A percentile compares a stretch with the other conserved stretches of the same genome.
Evolutionary conservation across 495 filamentous ascomycete species (phyloP).

Genomic region (Emericellopsis terricola): DNA sequence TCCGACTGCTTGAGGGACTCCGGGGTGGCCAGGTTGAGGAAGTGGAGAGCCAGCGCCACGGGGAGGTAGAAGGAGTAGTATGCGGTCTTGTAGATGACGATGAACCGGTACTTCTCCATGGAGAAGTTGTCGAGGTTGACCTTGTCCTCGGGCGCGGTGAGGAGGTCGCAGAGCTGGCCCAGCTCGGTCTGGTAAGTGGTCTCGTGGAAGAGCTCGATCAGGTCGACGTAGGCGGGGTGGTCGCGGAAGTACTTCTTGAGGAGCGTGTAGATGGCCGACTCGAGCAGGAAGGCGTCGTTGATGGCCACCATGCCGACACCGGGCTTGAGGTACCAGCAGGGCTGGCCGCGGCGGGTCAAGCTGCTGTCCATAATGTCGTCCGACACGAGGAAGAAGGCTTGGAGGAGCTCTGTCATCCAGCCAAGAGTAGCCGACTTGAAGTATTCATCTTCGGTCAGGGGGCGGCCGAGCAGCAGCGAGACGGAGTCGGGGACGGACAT

Average conservation of each 20-base stretch:
- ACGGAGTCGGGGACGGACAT: constrained; percentile 92
- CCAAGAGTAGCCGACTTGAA: constrained; percentile 71
- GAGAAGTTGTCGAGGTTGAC: constrained; percentile 86
- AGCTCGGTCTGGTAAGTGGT: constrained; percentile 83
- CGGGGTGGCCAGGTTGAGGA: constrained; percentile 61
- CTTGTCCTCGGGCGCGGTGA: constrained; percentile 87
- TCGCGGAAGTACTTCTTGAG: constrained; percentile 83
- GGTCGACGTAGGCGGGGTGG: constrained; percentile 71
- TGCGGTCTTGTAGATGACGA: constrained; percentile 97
- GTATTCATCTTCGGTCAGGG: constrained; percentile 63
- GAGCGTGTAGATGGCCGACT: constrained; percentile 72
- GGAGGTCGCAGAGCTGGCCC: constrained; percentile 82
- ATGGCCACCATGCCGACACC: constrained; percentile 87
- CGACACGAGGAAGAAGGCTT: constrained; percentile 96
- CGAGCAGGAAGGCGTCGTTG: constrained; percentile 96
- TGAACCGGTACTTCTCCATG: constrained; percentile 91
- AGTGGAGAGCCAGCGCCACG: constrained; percentile 74
- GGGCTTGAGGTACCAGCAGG: constrained; percentile 86
- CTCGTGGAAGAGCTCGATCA: constrained; percentile 93
- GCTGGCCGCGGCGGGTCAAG: constrained; percentile 79
- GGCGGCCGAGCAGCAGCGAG: constrained; percentile 53
- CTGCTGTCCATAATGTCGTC: constrained; percentile 97
- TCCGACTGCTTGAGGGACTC: constrained; percentile 72
- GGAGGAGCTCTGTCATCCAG: constrained; percentile 93
- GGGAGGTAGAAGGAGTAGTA: constrained; percentile 99